Evolutionary conservation across 805 yeast species (phyloP).

Genomic region (Priceomyces carsonii): DNA sequence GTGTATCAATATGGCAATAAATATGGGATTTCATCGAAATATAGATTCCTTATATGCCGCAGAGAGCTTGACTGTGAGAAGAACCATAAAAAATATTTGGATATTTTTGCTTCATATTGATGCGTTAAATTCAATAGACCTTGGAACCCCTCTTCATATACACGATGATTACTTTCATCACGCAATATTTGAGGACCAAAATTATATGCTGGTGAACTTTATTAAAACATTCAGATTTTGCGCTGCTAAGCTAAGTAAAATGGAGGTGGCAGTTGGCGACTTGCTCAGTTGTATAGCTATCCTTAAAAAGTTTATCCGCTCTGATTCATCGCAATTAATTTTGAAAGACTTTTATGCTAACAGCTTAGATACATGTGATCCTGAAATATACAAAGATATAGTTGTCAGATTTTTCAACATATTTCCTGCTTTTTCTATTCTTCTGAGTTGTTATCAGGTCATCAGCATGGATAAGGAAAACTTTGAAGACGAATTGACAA

Average conservation of each 20-base stretch:
- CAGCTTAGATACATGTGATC: background rate
- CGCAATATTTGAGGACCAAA: background rate
- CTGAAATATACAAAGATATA: background rate
- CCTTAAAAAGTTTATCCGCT: background rate
- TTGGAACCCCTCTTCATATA: slow-evolving; percentile 3
- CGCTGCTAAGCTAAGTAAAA: background rate
- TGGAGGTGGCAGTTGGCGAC: slow-evolving; percentile 1
- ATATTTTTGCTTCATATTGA: slow-evolving; percentile 3
- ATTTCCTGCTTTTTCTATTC: background rate
- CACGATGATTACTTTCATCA: background rate
- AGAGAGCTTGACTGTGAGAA: background rate
- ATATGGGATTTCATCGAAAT: slow-evolving; percentile 5
- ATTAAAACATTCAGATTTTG: slow-evolving; percentile 1
- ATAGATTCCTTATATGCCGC: slow-evolving; percentile 2
- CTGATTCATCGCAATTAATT: background rate
- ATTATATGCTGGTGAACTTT: background rate
- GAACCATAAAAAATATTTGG: slow-evolving; percentile 3
- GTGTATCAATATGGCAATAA: slow-evolving; percentile 6
- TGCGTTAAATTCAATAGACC: slow-evolving; percentile 1
- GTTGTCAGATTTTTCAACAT: background rate
- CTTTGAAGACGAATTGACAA: background rate
- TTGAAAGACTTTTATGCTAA: background rate
- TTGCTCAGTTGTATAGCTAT: background rate
- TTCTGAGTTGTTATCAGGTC: slow-evolving; percentile 1
- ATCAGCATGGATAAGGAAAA: background rate